phyloP scores from a whole-genome alignment of 2,329 filamentous ascomycete species.

The Botryotinia narcissicola region DNA sequence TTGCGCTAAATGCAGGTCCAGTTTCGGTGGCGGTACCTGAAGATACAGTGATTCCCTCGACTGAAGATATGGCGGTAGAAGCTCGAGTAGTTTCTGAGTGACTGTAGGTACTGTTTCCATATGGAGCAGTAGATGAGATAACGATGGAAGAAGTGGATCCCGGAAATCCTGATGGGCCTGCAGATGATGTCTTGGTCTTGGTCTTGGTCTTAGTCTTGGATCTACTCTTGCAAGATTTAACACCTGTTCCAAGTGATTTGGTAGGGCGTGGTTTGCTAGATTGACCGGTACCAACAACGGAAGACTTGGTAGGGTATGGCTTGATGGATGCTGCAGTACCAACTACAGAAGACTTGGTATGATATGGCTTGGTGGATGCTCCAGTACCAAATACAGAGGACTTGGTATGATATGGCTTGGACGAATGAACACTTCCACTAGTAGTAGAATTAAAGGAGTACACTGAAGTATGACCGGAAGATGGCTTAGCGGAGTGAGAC shows the following conservation, averaged over 20 bases:
- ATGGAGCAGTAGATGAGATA: background rate
- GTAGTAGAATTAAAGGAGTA: background rate
- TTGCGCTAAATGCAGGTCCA: background rate
- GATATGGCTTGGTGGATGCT: background rate
- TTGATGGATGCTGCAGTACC: background rate
- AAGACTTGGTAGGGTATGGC: background rate
- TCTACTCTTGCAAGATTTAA: background rate
- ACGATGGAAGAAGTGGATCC: background rate
- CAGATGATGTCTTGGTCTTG: slow-evolving; percentile 2
- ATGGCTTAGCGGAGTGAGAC: background rate
- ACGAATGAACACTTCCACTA: background rate
- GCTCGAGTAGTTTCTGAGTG: background rate
- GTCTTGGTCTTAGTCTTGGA: slow-evolving; percentile 23
- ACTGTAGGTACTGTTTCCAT: slow-evolving; percentile 15
- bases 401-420: background rate
- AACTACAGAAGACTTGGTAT: background rate
- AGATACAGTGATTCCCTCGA: background rate
- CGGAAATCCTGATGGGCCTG: background rate
- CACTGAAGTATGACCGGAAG: slow-evolving; percentile 15
- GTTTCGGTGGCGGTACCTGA: background rate
- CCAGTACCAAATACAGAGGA: background rate
- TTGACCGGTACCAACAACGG: background rate
- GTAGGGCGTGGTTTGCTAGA: background rate
- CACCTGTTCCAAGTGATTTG: slow-evolving; percentile 1
- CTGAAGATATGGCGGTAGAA: slow-evolving; percentile 7